Conservation (phyloP, 306 rosid species). For the Lathyrus oleraceus region DNA sequence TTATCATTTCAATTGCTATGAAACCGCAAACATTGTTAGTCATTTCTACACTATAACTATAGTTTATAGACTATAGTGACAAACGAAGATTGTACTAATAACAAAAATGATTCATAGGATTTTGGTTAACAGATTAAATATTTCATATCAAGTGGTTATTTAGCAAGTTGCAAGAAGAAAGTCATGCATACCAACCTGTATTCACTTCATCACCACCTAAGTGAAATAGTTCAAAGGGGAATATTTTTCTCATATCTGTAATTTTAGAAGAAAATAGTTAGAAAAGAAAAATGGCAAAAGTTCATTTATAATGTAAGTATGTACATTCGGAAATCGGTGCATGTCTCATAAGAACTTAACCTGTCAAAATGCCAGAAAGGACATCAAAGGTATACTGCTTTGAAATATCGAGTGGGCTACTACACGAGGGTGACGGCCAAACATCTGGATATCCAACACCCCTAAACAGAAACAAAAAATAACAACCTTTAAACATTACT, state of each 20-base stretch:
- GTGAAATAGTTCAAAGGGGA: slow-evolving; percentile 96
- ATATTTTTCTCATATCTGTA: slow-evolving; percentile 91
- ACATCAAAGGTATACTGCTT: slow-evolving; percentile 79
- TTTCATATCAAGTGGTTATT: neutral
- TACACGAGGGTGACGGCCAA: slow-evolving; percentile 91
- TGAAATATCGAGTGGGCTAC: slow-evolving; percentile 87
- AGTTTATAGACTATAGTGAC: neutral
- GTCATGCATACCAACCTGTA: slow-evolving; percentile 71
- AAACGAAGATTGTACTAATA: neutral
- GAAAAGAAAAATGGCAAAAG: no score
- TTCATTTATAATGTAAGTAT: neutral
- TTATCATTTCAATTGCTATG: neutral
- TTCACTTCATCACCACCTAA: slow-evolving; percentile 98
- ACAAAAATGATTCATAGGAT: slow-evolving; percentile 2
- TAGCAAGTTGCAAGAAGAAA: neutral
- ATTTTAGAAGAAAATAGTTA: slow-evolving; percentile 8
- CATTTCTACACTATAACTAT: slow-evolving; percentile 16
- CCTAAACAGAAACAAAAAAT: slow-evolving; percentile 49
- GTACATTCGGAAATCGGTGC: neutral
- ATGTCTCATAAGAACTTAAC: slow-evolving; percentile 45
- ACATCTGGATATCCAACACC: slow-evolving; percentile 91
- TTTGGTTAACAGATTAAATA: slow-evolving; percentile 12
- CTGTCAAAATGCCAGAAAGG: slow-evolving; percentile 82
- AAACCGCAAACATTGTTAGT: slow-evolving; percentile 11
- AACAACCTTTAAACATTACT: slow-evolving; percentile 20